These are phyloP conservation scores for Styphnolobium japonicum DNA, from an alignment of 306 rosid species.

Conservation along the genomic window DNA sequence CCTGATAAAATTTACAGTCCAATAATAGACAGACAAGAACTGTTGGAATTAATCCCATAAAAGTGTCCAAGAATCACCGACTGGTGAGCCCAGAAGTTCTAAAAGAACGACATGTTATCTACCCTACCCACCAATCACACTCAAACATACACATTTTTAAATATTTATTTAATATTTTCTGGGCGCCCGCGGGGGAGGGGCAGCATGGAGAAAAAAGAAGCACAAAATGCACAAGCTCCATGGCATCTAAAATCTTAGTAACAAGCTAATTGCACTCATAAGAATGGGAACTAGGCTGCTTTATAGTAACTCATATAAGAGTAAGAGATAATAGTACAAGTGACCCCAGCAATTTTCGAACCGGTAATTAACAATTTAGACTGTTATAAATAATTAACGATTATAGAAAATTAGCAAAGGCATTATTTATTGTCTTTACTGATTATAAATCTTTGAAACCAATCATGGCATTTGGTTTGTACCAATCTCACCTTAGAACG, in stretches of 20 bases:
- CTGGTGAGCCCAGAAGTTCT: no score
- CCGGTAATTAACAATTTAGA: not conserved
- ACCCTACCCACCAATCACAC: no score
- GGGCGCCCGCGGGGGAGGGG: no score
- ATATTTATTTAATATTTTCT: no score
- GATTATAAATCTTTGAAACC: not conserved
- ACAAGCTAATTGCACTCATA: conserved; percentile 15
- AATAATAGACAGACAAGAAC: not conserved
- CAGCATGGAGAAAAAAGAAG: no score
- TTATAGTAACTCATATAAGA: not conserved
- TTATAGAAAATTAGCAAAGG: not conserved
- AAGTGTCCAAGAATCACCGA: not conserved
- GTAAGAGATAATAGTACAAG: not conserved
- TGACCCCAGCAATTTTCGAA: not conserved
- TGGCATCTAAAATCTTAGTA: no score
- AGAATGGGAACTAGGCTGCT: conserved; percentile 11
- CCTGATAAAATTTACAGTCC: not conserved
- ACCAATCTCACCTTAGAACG: conserved; percentile 72
- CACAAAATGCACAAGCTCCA: no score
- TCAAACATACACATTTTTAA: no score
- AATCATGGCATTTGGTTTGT: conserved; percentile 12
- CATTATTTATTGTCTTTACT: not conserved
- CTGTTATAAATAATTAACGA: not conserved
- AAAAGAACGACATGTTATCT: no score
- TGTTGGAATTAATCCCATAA: not conserved